Conservation (phyloP, 345 rosid genomes). For the Gossypioides kirkii region DNA sequence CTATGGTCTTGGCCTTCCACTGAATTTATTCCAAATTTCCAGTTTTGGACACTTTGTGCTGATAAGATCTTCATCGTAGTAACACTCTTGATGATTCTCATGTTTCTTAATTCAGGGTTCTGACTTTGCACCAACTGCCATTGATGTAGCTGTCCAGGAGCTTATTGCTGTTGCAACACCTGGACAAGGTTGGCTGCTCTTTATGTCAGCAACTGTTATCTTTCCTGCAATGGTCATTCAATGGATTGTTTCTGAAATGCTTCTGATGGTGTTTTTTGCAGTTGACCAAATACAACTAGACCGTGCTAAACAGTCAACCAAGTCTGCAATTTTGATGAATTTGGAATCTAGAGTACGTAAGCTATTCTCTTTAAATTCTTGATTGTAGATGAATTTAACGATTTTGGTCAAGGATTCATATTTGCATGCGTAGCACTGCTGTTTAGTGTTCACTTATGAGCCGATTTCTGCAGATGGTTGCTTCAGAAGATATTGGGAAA, state of each 20-base stretch:
- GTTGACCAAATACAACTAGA: slow-evolving; percentile 63
- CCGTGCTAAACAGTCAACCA: slow-evolving; percentile 77
- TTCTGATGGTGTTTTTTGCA: slow-evolving; percentile 22
- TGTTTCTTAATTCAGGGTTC: slow-evolving; percentile 41
- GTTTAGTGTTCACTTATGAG: neutral
- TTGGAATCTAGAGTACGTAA: slow-evolving; percentile 72
- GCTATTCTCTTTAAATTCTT: slow-evolving; percentile 9
- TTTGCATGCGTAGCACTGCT: neutral
- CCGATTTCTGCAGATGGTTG: slow-evolving; percentile 43
- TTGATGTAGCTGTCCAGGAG: slow-evolving; percentile 66
- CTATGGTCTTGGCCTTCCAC: neutral
- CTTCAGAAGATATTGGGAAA: slow-evolving; percentile 74
- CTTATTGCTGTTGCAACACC: slow-evolving; percentile 62
- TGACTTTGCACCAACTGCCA: slow-evolving; percentile 56
- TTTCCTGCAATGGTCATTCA: slow-evolving; percentile 10
- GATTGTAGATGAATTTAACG: neutral
- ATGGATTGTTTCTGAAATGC: slow-evolving; percentile 9
- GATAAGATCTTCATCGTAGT: neutral
- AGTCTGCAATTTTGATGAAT: slow-evolving; percentile 80
- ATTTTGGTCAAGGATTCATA: neutral
- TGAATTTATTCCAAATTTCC: neutral
- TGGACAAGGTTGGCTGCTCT: slow-evolving; percentile 46
- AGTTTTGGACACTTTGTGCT: neutral
- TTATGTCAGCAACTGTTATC: slow-evolving; percentile 4
- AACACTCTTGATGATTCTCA: slow-evolving; percentile 6